A percentile compares a stretch with the other conserved stretches of the same genome.
Evolutionary conservation across 1,284 basidiomycete species (phyloP).

Genomic region (Acaromyces ingoldii): DNA sequence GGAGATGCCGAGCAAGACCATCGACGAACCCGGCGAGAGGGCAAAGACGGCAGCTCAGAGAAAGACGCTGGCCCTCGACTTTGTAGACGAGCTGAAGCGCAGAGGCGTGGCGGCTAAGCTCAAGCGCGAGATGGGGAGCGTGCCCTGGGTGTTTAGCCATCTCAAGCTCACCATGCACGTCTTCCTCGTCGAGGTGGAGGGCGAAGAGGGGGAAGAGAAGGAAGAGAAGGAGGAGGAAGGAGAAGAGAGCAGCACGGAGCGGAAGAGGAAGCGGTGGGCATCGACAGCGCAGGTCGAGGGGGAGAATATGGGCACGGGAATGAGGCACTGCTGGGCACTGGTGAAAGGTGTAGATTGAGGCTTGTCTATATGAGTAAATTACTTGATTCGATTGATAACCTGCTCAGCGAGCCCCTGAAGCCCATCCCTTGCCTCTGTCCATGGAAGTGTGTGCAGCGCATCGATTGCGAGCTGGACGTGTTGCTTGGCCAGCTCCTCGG

Average conservation of each 20-base stretch:
- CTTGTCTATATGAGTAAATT: no score
- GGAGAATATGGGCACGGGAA: constrained; percentile 35
- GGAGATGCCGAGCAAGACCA: constrained; percentile 32
- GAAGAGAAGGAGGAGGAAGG: constrained; percentile 14
- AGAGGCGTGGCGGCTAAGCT: neutral
- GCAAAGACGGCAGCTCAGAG: neutral
- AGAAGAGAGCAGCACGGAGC: constrained; percentile 4
- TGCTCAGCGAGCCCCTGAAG: constrained; percentile 31
- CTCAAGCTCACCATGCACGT: constrained; percentile 82
- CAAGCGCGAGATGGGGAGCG: constrained; percentile 39
- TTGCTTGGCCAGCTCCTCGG: constrained; percentile 39
- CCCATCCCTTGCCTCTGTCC: constrained; percentile 39
- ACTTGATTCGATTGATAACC: constrained; percentile 40
- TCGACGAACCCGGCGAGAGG: constrained; percentile 24
- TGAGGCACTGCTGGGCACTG: constrained; percentile 31
- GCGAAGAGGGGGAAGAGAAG: constrained; percentile 20
- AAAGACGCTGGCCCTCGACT: neutral
- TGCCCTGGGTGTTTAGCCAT: constrained; percentile 82
- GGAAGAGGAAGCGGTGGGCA: no score
- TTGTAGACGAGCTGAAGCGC: neutral
- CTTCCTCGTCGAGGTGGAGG: constrained; percentile 53
- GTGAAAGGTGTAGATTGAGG: no score
- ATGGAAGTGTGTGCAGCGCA: constrained; percentile 30
- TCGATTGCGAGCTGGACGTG: constrained; percentile 31
- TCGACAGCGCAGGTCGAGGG: constrained; percentile 18